Base-by-base conservation (phyloP, 2,329 filamentous ascomycete genomes). In the Celoporthe dispersa region DNA sequence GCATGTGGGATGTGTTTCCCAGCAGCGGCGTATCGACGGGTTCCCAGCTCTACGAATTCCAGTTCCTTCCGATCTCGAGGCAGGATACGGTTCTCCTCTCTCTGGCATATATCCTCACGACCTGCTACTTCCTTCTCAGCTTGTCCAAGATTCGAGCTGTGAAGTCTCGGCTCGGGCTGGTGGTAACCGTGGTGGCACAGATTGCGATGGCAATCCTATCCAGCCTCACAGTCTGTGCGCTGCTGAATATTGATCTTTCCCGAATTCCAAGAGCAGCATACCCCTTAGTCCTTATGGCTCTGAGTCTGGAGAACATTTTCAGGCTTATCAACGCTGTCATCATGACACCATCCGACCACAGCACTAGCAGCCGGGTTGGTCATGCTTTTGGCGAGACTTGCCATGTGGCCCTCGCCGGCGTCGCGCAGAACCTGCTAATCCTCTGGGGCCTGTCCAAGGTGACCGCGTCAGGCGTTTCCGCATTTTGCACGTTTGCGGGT, bases 281-380 rank as follows among this genome's bases (percentile, higher is more conserved):
- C 76, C 92, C 92, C 0, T 85, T 93, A 12, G 91, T 93, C n/a
- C 87, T 94, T 11, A 84, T 94, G 53, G 87, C 90, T 53, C 90
- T 94, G 81, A 93, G 92, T 64, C 81, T 94, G 41, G 92, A 94
- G 75, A 94, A 94, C 75, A 92, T 93, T 73, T 91, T 94, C 75
- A 86, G 92, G 25, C 82, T 94, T 48, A 93, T 94, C 78, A 94
- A 94, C 76, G 89, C 91, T 8, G 91, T 94, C 53, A 89, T 94
- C 44, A 83, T 90, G 68, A 93, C 91, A 0, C 90, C 91, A 0
- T 84, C 90, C 0, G 89, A 92, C 73, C 87, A 91, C 77, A 88
- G 85, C 70, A 92, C 91, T 4, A 89, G 90, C 68, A 86, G 85
- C 69, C 87, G 92, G 63, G 91, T 95, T 55, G 90, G 91, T 0